These are phyloP conservation scores for Trichomonas gallinae DNA, from an alignment of 208 protist genomes.

Conservation along the genomic window DNA sequence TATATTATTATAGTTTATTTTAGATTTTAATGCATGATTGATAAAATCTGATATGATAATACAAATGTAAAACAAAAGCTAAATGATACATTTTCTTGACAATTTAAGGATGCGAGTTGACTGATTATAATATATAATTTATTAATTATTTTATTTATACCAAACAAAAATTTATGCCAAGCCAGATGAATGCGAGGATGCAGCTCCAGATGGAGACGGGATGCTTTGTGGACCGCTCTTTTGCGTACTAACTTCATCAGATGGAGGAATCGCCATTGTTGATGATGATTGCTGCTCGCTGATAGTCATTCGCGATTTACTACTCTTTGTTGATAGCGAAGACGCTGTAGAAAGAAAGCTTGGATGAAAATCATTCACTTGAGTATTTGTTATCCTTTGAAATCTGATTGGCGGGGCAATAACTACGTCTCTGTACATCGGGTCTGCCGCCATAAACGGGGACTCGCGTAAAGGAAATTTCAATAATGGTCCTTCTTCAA, in stretches of 20 bases:
- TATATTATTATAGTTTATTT: too few relatives aligned
- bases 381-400: not conserved
- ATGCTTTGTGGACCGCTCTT: not conserved
- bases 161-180: not conserved
- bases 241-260: not conserved
- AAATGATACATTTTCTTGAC: too few relatives aligned
- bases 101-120: too few relatives aligned
- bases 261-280: not conserved
- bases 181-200: not conserved
- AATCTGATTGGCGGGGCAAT: not conserved
- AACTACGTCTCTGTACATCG: slow-evolving; percentile 2
- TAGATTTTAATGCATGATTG: too few relatives aligned
- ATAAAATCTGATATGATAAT: too few relatives aligned
- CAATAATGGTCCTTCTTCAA: not conserved
- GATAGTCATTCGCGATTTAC: not conserved
- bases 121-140: too few relatives aligned
- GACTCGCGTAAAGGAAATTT: not conserved
- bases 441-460: slow-evolving; percentile 4
- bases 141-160: too few relatives aligned
- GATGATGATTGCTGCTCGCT: not conserved
- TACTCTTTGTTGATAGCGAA: not conserved
- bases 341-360: not conserved
- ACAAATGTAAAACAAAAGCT: too few relatives aligned
- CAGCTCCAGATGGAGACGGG: not conserved
- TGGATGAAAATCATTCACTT: not conserved